These are phyloP conservation scores for Agroathelia rolfsii DNA, from an alignment of 1,284 basidiomycete genomes.

Conservation along the genomic window DNA sequence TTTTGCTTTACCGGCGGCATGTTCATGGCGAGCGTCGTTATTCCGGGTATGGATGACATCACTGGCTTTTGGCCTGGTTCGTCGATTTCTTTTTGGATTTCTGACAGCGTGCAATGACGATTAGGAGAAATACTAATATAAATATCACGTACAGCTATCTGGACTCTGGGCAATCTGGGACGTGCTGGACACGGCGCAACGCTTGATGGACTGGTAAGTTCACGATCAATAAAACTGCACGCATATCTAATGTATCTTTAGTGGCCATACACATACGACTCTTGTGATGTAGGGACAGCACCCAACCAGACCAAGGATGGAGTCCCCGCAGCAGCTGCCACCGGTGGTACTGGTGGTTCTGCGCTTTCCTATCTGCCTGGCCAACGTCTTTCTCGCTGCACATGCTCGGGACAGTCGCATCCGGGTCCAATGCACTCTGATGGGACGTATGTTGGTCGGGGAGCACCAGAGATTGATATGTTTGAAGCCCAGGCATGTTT, in stretches of 20 bases:
- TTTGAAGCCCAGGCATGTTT: conserved; percentile 45
- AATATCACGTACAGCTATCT: conserved; percentile 51
- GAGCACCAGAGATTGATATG: conserved; percentile 56
- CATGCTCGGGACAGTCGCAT: conserved; percentile 49
- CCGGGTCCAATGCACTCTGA: conserved; percentile 39
- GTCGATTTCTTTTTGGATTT: conserved; percentile 20
- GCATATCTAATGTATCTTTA: conserved; percentile 16
- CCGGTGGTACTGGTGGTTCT: conserved; percentile 32
- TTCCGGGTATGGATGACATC: conserved; percentile 32
- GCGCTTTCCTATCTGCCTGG: conserved; percentile 44
- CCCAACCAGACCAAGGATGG: conserved; percentile 63
- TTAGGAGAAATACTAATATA: background rate
- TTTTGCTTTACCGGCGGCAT: conserved; percentile 76
- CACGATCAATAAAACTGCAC: conserved; percentile 18
- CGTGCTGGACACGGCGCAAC: conserved; percentile 74
- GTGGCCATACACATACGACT: conserved; percentile 39
- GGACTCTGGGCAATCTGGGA: conserved; percentile 90
- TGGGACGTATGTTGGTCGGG: conserved; percentile 33
- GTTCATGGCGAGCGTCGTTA: conserved; percentile 43
- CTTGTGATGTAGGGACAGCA: conserved; percentile 72
- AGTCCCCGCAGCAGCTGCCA: conserved; percentile 40
- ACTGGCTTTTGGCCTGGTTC: conserved; percentile 35
- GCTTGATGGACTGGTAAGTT: conserved; percentile 56
- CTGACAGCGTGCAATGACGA: conserved; percentile 1
- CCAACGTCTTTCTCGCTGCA: conserved; percentile 43